These are phyloP conservation scores for Canavalia gladiata DNA, from an alignment of 306 rosid species.

Conservation along the genomic window DNA sequence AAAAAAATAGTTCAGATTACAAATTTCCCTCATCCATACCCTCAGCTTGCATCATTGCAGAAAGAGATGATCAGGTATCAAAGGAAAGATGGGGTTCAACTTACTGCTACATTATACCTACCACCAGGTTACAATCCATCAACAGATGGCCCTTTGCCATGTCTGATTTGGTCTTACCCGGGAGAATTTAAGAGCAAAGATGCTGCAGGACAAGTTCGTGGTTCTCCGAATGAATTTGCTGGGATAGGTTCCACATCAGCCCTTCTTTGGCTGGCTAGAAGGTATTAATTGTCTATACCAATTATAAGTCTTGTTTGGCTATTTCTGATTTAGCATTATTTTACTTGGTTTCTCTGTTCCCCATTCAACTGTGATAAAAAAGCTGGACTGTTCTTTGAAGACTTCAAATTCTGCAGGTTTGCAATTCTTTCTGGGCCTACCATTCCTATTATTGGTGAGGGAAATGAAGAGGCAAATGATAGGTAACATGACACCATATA, in stretches of 20 bases:
- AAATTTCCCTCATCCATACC: conserved; percentile 97
- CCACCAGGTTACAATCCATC: conserved; percentile 94
- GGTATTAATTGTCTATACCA: conserved; percentile 61
- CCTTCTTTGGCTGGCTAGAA: conserved; percentile 95
- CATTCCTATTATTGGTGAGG: conserved; percentile 97
- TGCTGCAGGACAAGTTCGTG: conserved; percentile 99
- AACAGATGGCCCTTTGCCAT: conserved; percentile 94
- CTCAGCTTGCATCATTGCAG: conserved; percentile 91
- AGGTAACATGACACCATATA: conserved; percentile 57
- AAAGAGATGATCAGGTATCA: conserved; percentile 96
- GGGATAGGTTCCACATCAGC: conserved; percentile 96
- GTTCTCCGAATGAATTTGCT: conserved; percentile 98
- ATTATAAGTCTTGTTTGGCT: conserved; percentile 24
- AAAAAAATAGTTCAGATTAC: conserved; percentile 77
- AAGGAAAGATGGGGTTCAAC: conserved; percentile 98
- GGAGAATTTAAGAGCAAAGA: conserved; percentile 99
- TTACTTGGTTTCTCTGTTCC: conserved; percentile 16
- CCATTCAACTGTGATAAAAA: conserved; percentile 30
- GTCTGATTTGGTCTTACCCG: conserved; percentile 98
- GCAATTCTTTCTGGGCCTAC: conserved; percentile 97
- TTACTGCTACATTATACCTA: conserved; percentile 93
- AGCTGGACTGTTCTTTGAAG: conserved; percentile 50
- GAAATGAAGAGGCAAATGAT: conserved; percentile 94
- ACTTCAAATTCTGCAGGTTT: conserved; percentile 73
- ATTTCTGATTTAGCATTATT: conserved; percentile 39